Evolutionary conservation across 2,329 filamentous ascomycete genomes (phyloP), one percentile per base, ranked within the genome.

Genomic region (Dactylella cylindrospora): DNA sequence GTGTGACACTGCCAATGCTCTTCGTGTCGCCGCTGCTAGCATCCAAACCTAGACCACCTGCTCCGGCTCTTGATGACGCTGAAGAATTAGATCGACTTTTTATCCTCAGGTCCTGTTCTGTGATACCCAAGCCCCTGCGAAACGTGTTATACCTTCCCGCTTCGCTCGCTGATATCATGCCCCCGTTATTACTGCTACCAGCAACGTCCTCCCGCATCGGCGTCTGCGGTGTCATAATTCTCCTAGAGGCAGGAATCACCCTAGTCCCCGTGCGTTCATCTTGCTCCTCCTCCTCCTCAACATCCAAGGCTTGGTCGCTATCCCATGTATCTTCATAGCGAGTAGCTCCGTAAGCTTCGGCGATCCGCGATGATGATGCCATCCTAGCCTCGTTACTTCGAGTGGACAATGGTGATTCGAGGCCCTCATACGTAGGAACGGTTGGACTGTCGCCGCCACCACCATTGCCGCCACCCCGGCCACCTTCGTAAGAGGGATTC

Each of bases 101-200:
- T 35, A 49, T 50, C 32, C 25, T 55, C 33, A 50, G 31, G 44
- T 54, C 59, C 23, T 49, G 50, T 25, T 64, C 59, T 45, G 51
- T 64, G 44, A 55, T 41, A 64, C 59, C 59, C 22, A 54, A 32
- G 46, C 59, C 51, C 50, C 50, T 50, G 59, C 59, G 49, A 55
- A 55, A 64, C 45, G 49, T 61, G 55, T 61, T 61, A 53, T 61
- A 61, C 55, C 55, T 61, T 61, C 55, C 55, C 38, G 59, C 44
- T 55, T 55, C 59, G 44, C 43, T 64, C 50, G 55, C 33, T 13
- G 59, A 55, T 53, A 49, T 47, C 50, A 49, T 25, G 29, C 33
- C 59, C n/a, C 50, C 57, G 46, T 49, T 64, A 22, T 36, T 46
- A 20, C 49, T 22, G 39, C 19, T 54, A 20, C 41, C 57, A 39